A percentile compares a stretch with the other conserved stretches of the same genome.
These are phyloP conservation scores for Rhynchosporium graminicola DNA, from an alignment of 2,329 filamentous ascomycete species.

Conservation along the genomic window DNA sequence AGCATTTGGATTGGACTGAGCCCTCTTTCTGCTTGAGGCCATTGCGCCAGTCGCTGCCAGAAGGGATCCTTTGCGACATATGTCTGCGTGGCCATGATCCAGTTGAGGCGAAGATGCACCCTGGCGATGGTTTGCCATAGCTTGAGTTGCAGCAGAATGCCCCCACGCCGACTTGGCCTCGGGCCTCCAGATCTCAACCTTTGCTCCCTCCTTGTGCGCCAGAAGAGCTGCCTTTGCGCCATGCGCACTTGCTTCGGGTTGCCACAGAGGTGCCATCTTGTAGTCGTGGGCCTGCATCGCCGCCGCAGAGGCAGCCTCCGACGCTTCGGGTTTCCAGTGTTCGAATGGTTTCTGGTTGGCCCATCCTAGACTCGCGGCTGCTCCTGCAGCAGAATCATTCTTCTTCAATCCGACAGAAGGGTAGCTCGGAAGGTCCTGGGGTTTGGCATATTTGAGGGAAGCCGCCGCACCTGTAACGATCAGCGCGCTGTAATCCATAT, in stretches of 20 bases:
- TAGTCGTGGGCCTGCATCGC: slow-evolving; percentile 61
- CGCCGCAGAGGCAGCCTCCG: slow-evolving; percentile 60
- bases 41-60: slow-evolving; percentile 79
- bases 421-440: slow-evolving; percentile 73
- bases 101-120: slow-evolving; percentile 45
- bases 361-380: slow-evolving; percentile 75
- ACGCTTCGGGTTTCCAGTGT: slow-evolving; percentile 65
- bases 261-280: slow-evolving; percentile 55
- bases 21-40: slow-evolving; percentile 55
- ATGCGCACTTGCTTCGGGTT: slow-evolving; percentile 62
- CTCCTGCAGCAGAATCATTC: slow-evolving; percentile 63
- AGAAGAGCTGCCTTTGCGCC: slow-evolving; percentile 75
- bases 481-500: slow-evolving; percentile 12
- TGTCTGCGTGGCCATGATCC: slow-evolving; percentile 48
- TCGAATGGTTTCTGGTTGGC: slow-evolving; percentile 65
- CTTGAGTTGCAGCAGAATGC: slow-evolving; percentile 68
- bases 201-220: slow-evolving; percentile 57
- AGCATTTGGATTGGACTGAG: slow-evolving; percentile 59
- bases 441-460: slow-evolving; percentile 70
- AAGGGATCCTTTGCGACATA: slow-evolving; percentile 65
- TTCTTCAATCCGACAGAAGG: slow-evolving; percentile 64
- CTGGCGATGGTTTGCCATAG: slow-evolving; percentile 55
- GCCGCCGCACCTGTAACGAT: slow-evolving; percentile 54
- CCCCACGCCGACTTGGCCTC: slow-evolving; percentile 48
- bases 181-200: slow-evolving; percentile 53